Evolutionary conservation across 1,139 yeast genomes (phyloP), one percentile per base, ranked within the genome.

Genomic region (Komagataea norvegica): DNA sequence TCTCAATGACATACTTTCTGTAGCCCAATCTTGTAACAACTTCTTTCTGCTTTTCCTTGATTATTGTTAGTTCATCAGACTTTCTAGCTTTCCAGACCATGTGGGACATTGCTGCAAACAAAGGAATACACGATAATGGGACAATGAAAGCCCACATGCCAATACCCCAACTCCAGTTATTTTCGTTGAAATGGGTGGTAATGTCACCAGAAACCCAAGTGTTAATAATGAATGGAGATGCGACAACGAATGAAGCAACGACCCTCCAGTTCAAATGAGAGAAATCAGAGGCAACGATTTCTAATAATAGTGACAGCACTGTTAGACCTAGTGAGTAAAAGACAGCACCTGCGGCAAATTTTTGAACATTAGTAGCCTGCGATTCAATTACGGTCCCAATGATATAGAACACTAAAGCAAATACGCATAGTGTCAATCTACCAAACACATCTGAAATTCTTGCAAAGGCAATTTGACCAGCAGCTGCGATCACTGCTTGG

Each of bases 71-170:
- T 15, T 68, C 75, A 10, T 65, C 67, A 15, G 67, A 65, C 33
- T 58, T 63, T 22, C 62, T 52, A 13, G 81, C 84, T 31, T 57
- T 54, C 23, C 52, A 48, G 37, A 60, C 48, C 80, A 78, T 76
- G 58, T 77, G 80, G 24, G 64, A 31, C 47, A 76, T 60, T 46
- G 77, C 68, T 20, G 46, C 41, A 18, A 74, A 52, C 43, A 80
- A 60, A 13, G 88, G 88, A 29, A 80, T 49, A 54, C 78, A 68
- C 13, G 73, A 56, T 15, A 77, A 63, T 13, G 88, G 87, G 58
- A 77, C 64, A 40, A 81, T 77, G 54, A 78, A 74, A 3, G 86
- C 86, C 82, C 83, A 81, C 70, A 80, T 78, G 26, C 84, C 87
- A 48, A 79, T 77, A 46, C 81, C 78, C 72, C 77, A 80, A 36